Conservation (phyloP, 2,329 filamentous ascomycete species). For the Fusarium penzigii region DNA sequence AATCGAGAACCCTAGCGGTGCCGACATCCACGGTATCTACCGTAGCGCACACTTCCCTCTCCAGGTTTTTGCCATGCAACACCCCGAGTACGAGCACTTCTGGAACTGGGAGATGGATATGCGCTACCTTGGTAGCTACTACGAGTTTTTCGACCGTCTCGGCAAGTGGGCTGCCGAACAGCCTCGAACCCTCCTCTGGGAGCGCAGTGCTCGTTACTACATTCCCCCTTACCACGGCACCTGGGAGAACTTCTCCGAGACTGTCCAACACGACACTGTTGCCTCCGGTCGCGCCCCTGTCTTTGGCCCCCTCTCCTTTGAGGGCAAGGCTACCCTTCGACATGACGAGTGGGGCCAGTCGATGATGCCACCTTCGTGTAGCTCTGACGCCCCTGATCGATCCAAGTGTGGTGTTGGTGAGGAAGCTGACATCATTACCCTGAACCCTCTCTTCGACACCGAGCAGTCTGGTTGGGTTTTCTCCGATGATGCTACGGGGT, state of each 20-base stretch:
- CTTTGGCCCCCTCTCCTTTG: constrained; percentile 65
- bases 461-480: constrained; percentile 74
- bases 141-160: constrained; percentile 72
- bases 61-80: constrained; percentile 63
- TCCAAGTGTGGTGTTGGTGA: constrained; percentile 67
- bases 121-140: constrained; percentile 64
- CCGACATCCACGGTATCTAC: constrained; percentile 68
- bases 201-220: constrained; percentile 75
- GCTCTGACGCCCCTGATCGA: constrained; percentile 49
- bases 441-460: constrained; percentile 76
- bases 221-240: constrained; percentile 68
- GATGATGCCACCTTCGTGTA: constrained; percentile 57
- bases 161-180: constrained; percentile 67
- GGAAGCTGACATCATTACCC: constrained; percentile 73
- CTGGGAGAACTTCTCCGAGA: constrained; percentile 71
- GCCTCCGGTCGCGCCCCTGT: constrained; percentile 55
- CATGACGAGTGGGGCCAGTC: constrained; percentile 54
- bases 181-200: constrained; percentile 73
- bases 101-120: constrained; percentile 75
- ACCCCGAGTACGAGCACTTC: constrained; percentile 66
- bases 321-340: constrained; percentile 47
- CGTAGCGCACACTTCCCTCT: constrained; percentile 64
- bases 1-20: constrained; percentile 58
- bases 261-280: constrained; percentile 63
- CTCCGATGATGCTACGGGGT: constrained; percentile 69